These are phyloP conservation scores for Phytophthora cactorum DNA, from an alignment of 352 stramenopile species.

Conservation along the genomic window DNA sequence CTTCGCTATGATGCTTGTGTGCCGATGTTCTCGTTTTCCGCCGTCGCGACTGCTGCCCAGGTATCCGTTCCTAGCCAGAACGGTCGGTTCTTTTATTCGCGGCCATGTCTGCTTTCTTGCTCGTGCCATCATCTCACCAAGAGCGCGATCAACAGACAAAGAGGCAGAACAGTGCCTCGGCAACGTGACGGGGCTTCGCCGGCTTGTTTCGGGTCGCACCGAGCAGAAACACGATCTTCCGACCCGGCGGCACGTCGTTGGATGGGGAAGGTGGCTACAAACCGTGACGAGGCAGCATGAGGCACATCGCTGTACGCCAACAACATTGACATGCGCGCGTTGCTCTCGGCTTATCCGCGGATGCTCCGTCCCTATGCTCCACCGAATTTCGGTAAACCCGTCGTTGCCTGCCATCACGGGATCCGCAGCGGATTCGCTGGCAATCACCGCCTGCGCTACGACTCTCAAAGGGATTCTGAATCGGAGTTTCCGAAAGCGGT, in stretches of 20 bases:
- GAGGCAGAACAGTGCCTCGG: constrained; percentile 15
- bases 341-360: not conserved
- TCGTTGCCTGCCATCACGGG: not conserved
- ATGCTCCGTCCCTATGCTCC: constrained; percentile 13
- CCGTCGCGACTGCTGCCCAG: constrained; percentile 5
- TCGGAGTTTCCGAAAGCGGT: not conserved
- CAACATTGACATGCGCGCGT: constrained; percentile 14
- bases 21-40: constrained; percentile 10
- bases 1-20: not conserved
- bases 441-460: not conserved
- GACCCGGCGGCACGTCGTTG: constrained; percentile 23
- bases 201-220: constrained; percentile 22
- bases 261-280: constrained; percentile 39
- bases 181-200: constrained; percentile 20
- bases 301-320: constrained; percentile 3
- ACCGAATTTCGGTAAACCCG: constrained; percentile 23
- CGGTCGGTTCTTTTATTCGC: constrained; percentile 28
- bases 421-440: constrained; percentile 1
- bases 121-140: constrained; percentile 31
- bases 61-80: constrained; percentile 30
- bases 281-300: constrained; percentile 31
- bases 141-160: constrained; percentile 17
- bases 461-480: constrained; percentile 2
- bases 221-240: constrained; percentile 37
- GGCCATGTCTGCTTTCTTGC: constrained; percentile 9